These are phyloP conservation scores for Fonsecaea monophora DNA, from an alignment of 2,329 filamentous ascomycete species.

Conservation along the genomic window DNA sequence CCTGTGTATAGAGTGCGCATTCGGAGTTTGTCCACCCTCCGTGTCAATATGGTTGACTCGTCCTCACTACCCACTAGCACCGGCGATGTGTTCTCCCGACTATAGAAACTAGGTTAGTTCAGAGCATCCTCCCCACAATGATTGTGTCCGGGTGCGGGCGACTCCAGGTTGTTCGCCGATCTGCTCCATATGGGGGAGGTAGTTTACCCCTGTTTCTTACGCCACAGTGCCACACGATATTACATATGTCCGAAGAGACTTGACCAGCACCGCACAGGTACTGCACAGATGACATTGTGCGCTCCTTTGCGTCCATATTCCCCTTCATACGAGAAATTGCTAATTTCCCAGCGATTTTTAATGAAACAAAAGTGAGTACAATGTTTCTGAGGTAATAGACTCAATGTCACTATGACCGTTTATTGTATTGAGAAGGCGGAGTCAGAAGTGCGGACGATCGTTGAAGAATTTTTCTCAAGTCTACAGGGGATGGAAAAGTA, in stretches of 20 bases:
- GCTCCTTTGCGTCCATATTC: neutral
- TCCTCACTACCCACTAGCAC: neutral
- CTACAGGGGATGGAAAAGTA: neutral
- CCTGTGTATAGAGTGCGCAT: neutral
- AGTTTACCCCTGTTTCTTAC: neutral
- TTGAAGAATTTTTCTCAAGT: neutral
- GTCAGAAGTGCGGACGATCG: neutral
- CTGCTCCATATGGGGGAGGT: neutral
- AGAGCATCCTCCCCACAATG: constrained; percentile 1
- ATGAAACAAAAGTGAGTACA: neutral
- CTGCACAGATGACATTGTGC: neutral
- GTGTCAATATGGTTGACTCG: constrained; percentile 6
- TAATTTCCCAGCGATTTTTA: neutral
- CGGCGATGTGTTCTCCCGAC: neutral
- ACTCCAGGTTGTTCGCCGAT: neutral
- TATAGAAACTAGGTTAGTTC: neutral
- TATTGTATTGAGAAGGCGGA: neutral
- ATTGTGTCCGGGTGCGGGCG: neutral
- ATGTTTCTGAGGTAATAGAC: neutral
- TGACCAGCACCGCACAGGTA: neutral
- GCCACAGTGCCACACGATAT: neutral
- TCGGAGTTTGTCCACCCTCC: neutral
- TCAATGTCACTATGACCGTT: neutral
- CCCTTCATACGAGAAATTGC: neutral
- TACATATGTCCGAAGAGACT: constrained; percentile 4